Evolutionary conservation across 176 grass and related monocot genomes (phyloP), one percentile per base, ranked within the genome.

Genomic region (Raddia guianensis): DNA sequence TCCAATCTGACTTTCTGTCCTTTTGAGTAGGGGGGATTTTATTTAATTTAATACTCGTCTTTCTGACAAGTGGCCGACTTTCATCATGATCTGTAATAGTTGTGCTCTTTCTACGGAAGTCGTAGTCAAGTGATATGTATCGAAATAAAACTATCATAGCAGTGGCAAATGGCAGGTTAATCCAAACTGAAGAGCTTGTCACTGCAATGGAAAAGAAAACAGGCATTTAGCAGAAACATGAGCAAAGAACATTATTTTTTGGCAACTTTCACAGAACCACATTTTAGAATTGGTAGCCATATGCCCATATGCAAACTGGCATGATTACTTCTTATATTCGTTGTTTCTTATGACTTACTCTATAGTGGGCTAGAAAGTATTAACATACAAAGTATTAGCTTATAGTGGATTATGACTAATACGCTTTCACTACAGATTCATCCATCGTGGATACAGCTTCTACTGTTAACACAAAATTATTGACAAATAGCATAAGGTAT

Each of bases 141-240:
- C 87, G 88, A 60, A 86, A 91, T 33, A 91, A 75, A 53, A 93
- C 75, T 70, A 99, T 89, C 75, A 95, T 70, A 68, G 90, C 86
- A 33, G 89, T 80, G 12, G 96, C 91, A 79, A 85, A 84, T 40
- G 96, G 96, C 43, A 99, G 66, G 79, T 99, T 99, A 84, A 95
- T 87, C 92, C 92, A 99, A 66, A 95, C 96, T 66, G 93, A 99
- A 12, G 93, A 95, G 79, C 96, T 99, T 40, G 96, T 99, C 77
- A 99, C 96, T 99, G 92, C 76, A 89, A 88, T 44, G 54, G 76
- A 46, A 21, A 20, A 40, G 37, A 75, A 49, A 90, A 45, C 6
- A 9, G 40, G 14, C 16, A 13, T 47, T 90, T 67, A 62, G 63
- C 45, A 37, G 9, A 16, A 18, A 67, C 63, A 46, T 49, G 18